These are phyloP conservation scores for Cystobasidium sp. DNA, from an alignment of 1,284 basidiomycete genomes.

Conservation along the genomic window DNA sequence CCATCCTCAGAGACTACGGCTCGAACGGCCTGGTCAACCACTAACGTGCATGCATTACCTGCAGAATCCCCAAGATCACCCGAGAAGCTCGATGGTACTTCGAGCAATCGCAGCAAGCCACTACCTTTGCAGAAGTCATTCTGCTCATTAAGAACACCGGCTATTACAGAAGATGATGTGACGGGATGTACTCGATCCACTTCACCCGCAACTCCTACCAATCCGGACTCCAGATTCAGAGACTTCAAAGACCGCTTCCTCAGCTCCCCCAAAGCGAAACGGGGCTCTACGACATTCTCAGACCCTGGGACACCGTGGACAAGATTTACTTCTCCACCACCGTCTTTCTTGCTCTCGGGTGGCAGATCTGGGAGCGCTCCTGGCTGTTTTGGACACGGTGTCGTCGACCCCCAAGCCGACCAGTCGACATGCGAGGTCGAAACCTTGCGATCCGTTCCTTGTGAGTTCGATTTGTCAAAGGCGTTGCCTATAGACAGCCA, in stretches of 20 bases:
- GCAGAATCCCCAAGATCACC: too few species aligned
- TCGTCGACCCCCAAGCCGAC: slow-evolving; percentile 34
- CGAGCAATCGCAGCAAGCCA: too few species aligned
- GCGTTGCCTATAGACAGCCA: not conserved
- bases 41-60: too few species aligned
- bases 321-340: not conserved
- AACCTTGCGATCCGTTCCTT: slow-evolving; percentile 16
- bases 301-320: slow-evolving; percentile 2
- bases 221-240: slow-evolving; percentile 1
- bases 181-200: not conserved
- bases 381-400: not conserved
- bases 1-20: too few species aligned
- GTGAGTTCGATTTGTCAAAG: slow-evolving; percentile 5
- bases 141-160: not conserved
- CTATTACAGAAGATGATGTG: not conserved
- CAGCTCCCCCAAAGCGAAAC: not conserved
- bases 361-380: slow-evolving; percentile 5
- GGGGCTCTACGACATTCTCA: not conserved
- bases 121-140: not conserved
- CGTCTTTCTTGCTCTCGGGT: not conserved
- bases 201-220: too few species aligned
- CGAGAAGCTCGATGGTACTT: too few species aligned
- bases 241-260: slow-evolving; percentile 6
- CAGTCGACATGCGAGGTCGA: slow-evolving; percentile 11
- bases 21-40: too few species aligned